Evolutionary conservation across 148 eudicot genomes (phyloP).

Genomic region (Camellia japonica): DNA sequence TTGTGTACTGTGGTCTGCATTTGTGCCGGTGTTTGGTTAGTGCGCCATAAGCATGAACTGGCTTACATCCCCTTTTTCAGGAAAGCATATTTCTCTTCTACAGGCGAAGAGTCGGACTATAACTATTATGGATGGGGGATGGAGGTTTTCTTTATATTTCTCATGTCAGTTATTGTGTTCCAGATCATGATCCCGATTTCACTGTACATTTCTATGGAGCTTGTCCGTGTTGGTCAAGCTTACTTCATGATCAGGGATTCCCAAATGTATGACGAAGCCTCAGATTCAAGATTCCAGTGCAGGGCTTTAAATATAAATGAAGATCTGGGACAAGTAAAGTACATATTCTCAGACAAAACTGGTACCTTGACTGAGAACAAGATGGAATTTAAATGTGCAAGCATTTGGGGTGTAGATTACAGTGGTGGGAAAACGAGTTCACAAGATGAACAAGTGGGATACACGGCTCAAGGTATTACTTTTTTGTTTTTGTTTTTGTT

Average conservation of each 20-base stretch:
- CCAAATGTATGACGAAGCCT: slow-evolving; percentile 63
- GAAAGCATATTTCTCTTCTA: slow-evolving; percentile 62
- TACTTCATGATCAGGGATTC: slow-evolving; percentile 85
- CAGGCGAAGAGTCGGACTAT: slow-evolving; percentile 40
- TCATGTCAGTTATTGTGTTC: slow-evolving; percentile 94
- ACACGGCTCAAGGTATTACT: slow-evolving; percentile 54
- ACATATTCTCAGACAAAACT: slow-evolving; percentile 96
- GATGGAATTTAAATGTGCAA: slow-evolving; percentile 98
- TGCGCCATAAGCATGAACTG: slow-evolving; percentile 63
- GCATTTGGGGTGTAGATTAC: slow-evolving; percentile 82
- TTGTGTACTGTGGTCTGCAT: slow-evolving; percentile 72
- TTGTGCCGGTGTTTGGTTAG: slow-evolving; percentile 79
- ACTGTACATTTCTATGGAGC: slow-evolving; percentile 97
- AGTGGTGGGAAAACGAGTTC: slow-evolving; percentile 33
- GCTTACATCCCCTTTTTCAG: slow-evolving; percentile 67
- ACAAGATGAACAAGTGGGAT: slow-evolving; percentile 43
- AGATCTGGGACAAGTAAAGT: slow-evolving; percentile 94
- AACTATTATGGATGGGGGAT: slow-evolving; percentile 81
- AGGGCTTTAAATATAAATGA: slow-evolving; percentile 96
- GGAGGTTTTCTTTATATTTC: slow-evolving; percentile 88
- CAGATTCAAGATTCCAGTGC: slow-evolving; percentile 83
- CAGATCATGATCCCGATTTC: slow-evolving; percentile 98
- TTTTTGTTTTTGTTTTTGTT: not conserved
- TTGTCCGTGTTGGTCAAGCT: slow-evolving; percentile 98
- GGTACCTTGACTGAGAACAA: slow-evolving; percentile 98